These are phyloP conservation scores for Lantana camara DNA, from an alignment of 257 asterid genomes.

Conservation along the genomic window DNA sequence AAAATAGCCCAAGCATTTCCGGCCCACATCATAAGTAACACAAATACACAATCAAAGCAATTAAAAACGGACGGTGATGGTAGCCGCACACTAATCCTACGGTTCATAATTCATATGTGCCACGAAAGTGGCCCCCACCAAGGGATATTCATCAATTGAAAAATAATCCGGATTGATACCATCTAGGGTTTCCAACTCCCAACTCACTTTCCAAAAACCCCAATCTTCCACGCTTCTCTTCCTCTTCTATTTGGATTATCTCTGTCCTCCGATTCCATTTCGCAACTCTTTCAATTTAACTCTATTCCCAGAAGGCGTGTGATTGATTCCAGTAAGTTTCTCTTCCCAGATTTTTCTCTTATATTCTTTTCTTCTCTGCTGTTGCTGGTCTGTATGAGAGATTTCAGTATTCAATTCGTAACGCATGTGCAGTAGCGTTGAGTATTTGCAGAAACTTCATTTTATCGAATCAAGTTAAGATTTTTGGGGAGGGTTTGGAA, in stretches of 20 bases:
- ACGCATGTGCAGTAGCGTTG: neutral
- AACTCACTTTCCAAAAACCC: slow-evolving; percentile 25
- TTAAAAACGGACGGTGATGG: slow-evolving; percentile 19
- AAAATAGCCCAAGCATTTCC: slow-evolving; percentile 2
- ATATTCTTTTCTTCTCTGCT: neutral
- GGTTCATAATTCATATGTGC: slow-evolving; percentile 13
- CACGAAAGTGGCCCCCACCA: slow-evolving; percentile 4
- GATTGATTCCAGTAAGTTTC: slow-evolving; percentile 40
- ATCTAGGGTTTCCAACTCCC: slow-evolving; percentile 36
- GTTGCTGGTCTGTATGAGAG: neutral
- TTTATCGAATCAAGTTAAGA: slow-evolving; percentile 32
- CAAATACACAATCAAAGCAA: neutral
- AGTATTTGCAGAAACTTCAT: neutral
- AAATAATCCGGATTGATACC: neutral
- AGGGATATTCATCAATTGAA: slow-evolving; percentile 12
- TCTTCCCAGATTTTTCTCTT: neutral
- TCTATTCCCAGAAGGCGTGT: slow-evolving; percentile 6
- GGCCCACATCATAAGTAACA: no score
- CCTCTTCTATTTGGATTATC: neutral
- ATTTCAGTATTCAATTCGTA: slow-evolving; percentile 14
- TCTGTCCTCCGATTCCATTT: neutral
- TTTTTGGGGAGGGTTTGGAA: slow-evolving; percentile 25
- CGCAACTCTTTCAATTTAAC: slow-evolving; percentile 10
- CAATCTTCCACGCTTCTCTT: neutral
- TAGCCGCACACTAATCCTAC: slow-evolving; percentile 10